These are phyloP conservation scores for Schizonepeta tenuifolia DNA, from an alignment of 257 asterid species.

Conservation along the genomic window DNA sequence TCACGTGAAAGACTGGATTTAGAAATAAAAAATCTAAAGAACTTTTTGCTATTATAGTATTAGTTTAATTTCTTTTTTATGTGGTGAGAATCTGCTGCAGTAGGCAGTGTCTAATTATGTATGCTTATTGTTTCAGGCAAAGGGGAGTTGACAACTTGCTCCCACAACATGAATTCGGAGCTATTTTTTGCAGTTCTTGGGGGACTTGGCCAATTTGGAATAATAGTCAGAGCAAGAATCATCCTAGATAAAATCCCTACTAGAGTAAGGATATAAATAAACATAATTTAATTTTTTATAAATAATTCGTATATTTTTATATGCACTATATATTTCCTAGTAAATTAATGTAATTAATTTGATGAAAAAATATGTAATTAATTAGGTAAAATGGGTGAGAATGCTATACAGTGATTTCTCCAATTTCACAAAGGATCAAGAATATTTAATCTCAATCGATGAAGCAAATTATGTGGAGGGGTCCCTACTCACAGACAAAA, in stretches of 20 bases:
- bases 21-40: no score
- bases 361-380: no score
- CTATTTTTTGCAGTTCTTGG: constrained; percentile 61
- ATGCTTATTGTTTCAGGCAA: constrained; percentile 36
- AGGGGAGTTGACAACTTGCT: constrained; percentile 58
- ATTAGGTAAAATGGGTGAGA: constrained; percentile 57
- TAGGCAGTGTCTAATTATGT: no score
- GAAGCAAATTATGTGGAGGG: constrained; percentile 64
- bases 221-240: constrained; percentile 64
- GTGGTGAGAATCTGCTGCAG: no score
- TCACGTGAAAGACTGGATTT: no score
- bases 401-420: constrained; percentile 50
- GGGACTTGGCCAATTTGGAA: constrained; percentile 71
- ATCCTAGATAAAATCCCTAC: constrained; percentile 51
- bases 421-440: constrained; percentile 54
- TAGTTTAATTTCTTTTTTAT: no score
- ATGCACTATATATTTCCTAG: no score
- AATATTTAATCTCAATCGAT: constrained; percentile 47
- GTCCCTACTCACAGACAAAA: constrained; percentile 52
- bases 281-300: not conserved
- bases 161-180: constrained; percentile 47
- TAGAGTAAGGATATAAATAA: constrained; percentile 35
- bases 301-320: not conserved
- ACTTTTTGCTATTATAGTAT: no score
- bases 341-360: no score